A percentile compares a stretch with the other conserved stretches of the same genome.
These are phyloP conservation scores for Thozetella sp. DNA, from an alignment of 495 filamentous ascomycete genomes.

Conservation along the genomic window DNA sequence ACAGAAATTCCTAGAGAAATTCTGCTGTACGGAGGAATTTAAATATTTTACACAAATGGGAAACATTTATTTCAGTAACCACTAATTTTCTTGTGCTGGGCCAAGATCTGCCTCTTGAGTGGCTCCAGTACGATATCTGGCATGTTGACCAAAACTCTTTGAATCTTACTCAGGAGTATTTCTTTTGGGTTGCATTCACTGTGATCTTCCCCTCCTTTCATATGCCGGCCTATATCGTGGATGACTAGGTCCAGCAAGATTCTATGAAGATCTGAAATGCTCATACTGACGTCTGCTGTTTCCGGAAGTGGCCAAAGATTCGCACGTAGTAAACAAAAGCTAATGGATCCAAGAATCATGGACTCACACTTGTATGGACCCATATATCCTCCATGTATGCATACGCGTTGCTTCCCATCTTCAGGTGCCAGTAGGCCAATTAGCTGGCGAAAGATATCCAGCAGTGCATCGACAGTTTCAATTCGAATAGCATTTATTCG, in stretches of 20 bases:
- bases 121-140: neutral
- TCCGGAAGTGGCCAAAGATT: slow-evolving; percentile 13
- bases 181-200: slow-evolving; percentile 8
- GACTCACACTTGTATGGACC: slow-evolving; percentile 13
- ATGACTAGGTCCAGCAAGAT: slow-evolving; percentile 3
- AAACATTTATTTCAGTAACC: neutral
- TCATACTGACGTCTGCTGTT: slow-evolving; percentile 9
- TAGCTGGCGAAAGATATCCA: slow-evolving; percentile 9
- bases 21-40: too few relatives aligned
- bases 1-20: too few relatives aligned
- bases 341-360: slow-evolving; percentile 15
- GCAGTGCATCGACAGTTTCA: slow-evolving; percentile 8
- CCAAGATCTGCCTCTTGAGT: neutral
- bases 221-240: slow-evolving; percentile 2
- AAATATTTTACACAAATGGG: too few relatives aligned
- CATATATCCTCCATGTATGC: slow-evolving; percentile 8
- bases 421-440: slow-evolving; percentile 9
- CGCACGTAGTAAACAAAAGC: slow-evolving; percentile 9
- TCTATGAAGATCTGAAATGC: neutral
- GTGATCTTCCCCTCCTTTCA: neutral
- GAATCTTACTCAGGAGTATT: neutral
- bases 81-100: neutral
- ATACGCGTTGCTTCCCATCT: slow-evolving; percentile 13
- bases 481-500: neutral
- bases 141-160: neutral